phyloP scores from a whole-genome alignment of 2,329 filamentous ascomycete genomes.

The Aspergillus nomiae region DNA sequence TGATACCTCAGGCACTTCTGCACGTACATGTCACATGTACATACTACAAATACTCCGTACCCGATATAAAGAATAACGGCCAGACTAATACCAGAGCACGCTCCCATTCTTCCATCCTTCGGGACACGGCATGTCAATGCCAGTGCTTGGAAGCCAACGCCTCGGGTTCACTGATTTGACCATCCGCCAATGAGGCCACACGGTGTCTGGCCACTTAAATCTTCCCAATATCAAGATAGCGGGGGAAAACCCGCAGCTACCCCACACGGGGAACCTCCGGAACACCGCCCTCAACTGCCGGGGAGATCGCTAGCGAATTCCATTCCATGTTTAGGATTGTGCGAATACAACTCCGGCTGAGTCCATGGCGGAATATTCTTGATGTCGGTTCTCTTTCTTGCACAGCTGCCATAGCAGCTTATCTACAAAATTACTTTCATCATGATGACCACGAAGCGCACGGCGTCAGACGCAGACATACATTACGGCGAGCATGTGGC shows the following conservation, averaged over 20 bases:
- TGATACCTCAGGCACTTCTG: not conserved
- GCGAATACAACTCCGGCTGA: not conserved
- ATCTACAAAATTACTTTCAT: slow-evolving; percentile 18
- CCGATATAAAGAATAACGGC: not conserved
- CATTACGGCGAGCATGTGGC: slow-evolving; percentile 17
- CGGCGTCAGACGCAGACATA: slow-evolving; percentile 24
- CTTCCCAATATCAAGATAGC: slow-evolving; percentile 10
- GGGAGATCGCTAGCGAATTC: slow-evolving; percentile 8
- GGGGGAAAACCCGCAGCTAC: slow-evolving; percentile 22
- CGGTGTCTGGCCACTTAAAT: not conserved
- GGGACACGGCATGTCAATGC: not conserved
- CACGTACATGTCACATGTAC: too few species aligned
- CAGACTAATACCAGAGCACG: not conserved
- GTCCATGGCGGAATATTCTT: not conserved
- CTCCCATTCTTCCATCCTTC: not conserved
- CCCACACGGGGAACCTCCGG: slow-evolving; percentile 16
- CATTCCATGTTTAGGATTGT: slow-evolving; percentile 1
- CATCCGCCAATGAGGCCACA: not conserved
- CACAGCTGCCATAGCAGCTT: slow-evolving; percentile 15
- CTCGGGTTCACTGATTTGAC: not conserved
- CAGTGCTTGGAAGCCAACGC: not conserved
- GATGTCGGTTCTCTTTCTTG: not conserved
- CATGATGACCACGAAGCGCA: slow-evolving; percentile 31
- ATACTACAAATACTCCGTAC: not conserved
- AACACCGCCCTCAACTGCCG: slow-evolving; percentile 27